Evolutionary conservation across 2,329 filamentous ascomycete genomes (phyloP).

Genomic region (Didymella lethalis): DNA sequence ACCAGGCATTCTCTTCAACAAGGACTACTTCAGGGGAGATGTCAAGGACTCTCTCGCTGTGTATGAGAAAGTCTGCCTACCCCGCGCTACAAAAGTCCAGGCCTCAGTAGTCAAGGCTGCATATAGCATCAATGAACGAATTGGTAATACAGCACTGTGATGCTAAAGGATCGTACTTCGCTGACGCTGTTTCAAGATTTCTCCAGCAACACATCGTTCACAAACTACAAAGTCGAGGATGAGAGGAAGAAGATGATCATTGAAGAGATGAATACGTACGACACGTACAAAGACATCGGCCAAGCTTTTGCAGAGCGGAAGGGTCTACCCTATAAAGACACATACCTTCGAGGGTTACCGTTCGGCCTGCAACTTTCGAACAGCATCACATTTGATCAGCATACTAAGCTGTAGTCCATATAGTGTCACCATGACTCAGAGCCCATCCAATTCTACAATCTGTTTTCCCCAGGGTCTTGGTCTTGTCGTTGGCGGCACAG

Average conservation of each 20-base stretch:
- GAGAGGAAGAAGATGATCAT: constrained; percentile 69
- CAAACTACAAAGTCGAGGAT: constrained; percentile 68
- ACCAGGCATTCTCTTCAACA: constrained; percentile 67
- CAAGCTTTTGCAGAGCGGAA: constrained; percentile 13
- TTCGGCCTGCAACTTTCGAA: constrained; percentile 6
- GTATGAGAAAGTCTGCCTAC: constrained; percentile 48
- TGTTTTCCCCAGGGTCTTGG: no score
- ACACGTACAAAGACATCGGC: constrained; percentile 32
- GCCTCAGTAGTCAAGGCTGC: constrained; percentile 46
- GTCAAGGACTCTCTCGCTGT: constrained; percentile 42
- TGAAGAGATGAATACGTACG: constrained; percentile 70
- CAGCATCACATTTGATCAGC: background rate
- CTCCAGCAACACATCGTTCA: constrained; percentile 63
- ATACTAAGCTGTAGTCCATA: background rate
- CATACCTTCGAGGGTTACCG: background rate
- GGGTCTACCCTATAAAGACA: background rate
- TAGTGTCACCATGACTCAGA: background rate
- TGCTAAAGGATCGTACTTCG: background rate
- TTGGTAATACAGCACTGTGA: constrained; percentile 7
- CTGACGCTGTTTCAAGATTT: constrained; percentile 49
- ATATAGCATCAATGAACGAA: constrained; percentile 50
- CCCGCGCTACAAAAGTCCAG: constrained; percentile 51
- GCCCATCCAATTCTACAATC: background rate
- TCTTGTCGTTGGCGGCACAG: background rate
- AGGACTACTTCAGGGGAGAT: constrained; percentile 51